Base-by-base conservation (phyloP, 257 asterid genomes). In the Misopates orontium region DNA sequence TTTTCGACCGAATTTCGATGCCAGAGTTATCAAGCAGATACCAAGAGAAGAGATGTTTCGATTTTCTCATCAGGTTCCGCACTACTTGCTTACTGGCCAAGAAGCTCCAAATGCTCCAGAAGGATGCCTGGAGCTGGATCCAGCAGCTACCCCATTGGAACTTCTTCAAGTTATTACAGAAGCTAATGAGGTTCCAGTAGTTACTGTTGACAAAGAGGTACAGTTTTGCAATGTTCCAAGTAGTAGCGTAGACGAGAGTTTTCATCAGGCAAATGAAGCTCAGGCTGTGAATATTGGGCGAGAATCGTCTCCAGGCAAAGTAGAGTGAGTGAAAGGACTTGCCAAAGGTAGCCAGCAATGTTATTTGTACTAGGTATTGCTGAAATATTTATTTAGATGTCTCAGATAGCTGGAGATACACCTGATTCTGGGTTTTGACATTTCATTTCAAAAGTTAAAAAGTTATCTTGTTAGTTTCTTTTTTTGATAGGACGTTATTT, bases 61-160 rank as follows among this genome's bases (percentile, higher is more conserved):
- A 16, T 83, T 89, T 64, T 89, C 97, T 39, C 97, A 89, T 63
- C 75, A 69, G 77, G 94, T 87, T 57, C 94, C 97, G 1, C 39
- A 64, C 40, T 79, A 78, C 74, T 44, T 69, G 78, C 97, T 89
- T 28, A 72, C 87, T 0, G 80, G 88, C 24, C 60, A 71, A 52
- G 93, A 89, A 78, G 95, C 80, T 55, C 60, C 22, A 50, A 71
- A 82, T 64, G 78, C 83, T 22, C 97, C 94, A 5, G 70, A 78
- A 64, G 91, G 86, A 73, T 83, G 76, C 73, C 71, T 83, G 74
- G 97, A 89, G 89, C 84, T 89, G 49, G 97, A 89, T 70, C 93
- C 97, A 14, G 97, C 97, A 12, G 90, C 97, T 53, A 83, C 83
- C 9, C 93, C 95, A 6, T 40, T 83, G 75, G 95, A 87, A 51